Conservation (phyloP, 176 grass and related monocot species). For the Dactylis glomerata region DNA sequence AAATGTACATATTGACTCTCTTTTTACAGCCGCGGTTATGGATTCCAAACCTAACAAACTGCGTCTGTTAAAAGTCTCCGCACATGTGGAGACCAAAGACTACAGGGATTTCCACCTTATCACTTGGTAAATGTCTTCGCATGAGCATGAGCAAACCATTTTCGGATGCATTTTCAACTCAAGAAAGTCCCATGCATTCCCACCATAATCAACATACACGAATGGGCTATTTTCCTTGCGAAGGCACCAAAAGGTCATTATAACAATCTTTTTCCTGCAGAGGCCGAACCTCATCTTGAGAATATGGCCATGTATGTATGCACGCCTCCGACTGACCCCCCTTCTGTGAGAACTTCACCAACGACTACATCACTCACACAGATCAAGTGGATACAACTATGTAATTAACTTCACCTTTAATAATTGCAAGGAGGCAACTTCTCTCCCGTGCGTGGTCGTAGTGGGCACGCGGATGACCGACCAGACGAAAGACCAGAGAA, state of each 20-base stretch:
- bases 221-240: not conserved
- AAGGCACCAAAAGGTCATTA: not conserved
- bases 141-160: not conserved
- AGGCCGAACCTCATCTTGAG: not conserved
- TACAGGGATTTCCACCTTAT: not conserved
- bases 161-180: not conserved
- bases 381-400: not conserved
- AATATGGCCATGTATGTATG: not conserved
- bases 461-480: constrained; percentile 29
- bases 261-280: not conserved
- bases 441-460: not conserved
- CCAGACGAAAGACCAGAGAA: not conserved
- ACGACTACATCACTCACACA: not conserved
- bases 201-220: not conserved
- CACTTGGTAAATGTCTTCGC: not conserved
- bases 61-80: too few relatives aligned
- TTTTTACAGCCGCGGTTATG: too few relatives aligned
- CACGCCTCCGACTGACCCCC: not conserved
- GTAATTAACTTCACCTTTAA: too few relatives aligned
- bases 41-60: too few relatives aligned
- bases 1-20: too few relatives aligned
- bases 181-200: not conserved
- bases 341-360: not conserved
- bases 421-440: not conserved
- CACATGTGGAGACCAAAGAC: too few relatives aligned